A percentile compares a stretch with the other conserved stretches of the same genome.
Evolutionary conservation across 2,329 filamentous ascomycete genomes (phyloP).

Genomic region (Shiraia bambusicola): DNA sequence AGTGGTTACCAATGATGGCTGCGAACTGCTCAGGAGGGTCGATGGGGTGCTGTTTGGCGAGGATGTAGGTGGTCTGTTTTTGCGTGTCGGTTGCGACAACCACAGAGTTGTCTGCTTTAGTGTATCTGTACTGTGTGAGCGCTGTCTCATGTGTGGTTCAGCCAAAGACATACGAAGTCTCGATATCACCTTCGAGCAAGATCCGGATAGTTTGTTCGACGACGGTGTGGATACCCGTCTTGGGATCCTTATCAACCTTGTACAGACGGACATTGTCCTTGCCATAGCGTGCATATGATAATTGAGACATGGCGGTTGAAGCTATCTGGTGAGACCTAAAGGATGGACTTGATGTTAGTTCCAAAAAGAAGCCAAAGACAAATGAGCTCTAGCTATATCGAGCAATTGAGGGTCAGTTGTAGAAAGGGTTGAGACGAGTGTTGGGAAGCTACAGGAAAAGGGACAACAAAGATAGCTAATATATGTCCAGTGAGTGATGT

Average conservation of each 20-base stretch:
- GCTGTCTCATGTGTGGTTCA: background rate
- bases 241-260: slow-evolving; percentile 83
- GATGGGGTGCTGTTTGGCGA: slow-evolving; percentile 89
- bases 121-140: slow-evolving; percentile 65
- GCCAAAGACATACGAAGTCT: slow-evolving; percentile 64
- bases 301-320: slow-evolving; percentile 46
- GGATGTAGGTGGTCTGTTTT: slow-evolving; percentile 90
- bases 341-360: background rate
- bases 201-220: slow-evolving; percentile 95
- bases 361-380: background rate
- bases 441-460: slow-evolving; percentile 15
- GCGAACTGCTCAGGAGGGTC: slow-evolving; percentile 92
- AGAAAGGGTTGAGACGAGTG: no score
- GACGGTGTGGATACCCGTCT: slow-evolving; percentile 78
- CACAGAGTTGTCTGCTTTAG: slow-evolving; percentile 87
- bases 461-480: slow-evolving; percentile 28
- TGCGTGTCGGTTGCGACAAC: slow-evolving; percentile 96
- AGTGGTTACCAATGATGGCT: slow-evolving; percentile 81
- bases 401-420: slow-evolving; percentile 9
- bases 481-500: slow-evolving; percentile 24
- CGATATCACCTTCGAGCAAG: slow-evolving; percentile 89
- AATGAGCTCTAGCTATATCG: no score
- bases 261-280: slow-evolving; percentile 99
- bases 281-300: slow-evolving; percentile 70
- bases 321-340: background rate